Conservation (phyloP, 73 alveolate species). For the Paramecium biaurelia region DNA sequence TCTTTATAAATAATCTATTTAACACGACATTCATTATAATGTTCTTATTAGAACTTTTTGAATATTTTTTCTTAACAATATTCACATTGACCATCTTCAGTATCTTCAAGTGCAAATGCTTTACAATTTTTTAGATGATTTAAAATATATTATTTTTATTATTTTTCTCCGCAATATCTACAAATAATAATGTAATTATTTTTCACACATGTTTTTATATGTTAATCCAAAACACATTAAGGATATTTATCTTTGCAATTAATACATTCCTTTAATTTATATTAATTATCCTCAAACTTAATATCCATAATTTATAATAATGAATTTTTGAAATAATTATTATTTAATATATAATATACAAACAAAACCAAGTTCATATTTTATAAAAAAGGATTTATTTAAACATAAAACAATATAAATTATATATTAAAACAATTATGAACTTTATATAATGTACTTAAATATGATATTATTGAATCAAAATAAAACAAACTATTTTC, state of each 20-base stretch:
- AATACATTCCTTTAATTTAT: background rate
- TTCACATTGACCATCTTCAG: background rate
- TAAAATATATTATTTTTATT: background rate
- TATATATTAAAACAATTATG: background rate
- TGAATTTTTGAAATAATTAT: background rate
- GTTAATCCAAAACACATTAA: background rate
- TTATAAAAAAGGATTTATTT: background rate
- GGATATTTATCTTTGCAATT: background rate
- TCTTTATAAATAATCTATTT: background rate
- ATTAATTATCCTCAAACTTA: background rate
- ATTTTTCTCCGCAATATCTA: background rate
- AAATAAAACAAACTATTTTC: conserved; percentile 91
- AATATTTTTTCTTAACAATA: background rate
- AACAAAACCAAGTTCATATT: background rate
- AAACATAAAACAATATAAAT: background rate
- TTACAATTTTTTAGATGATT: background rate
- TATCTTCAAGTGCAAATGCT: background rate
- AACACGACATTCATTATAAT: background rate
- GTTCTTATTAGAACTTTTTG: background rate
- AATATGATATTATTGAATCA: conserved; percentile 8
- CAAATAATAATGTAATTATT: background rate
- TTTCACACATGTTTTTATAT: background rate
- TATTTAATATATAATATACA: background rate
- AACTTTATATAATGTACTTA: background rate
- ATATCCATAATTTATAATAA: background rate